A percentile compares a stretch with the other conserved stretches of the same genome.
phyloP scores from a whole-genome alignment of 306 rosid genomes.

The Vigna nakashimae region DNA sequence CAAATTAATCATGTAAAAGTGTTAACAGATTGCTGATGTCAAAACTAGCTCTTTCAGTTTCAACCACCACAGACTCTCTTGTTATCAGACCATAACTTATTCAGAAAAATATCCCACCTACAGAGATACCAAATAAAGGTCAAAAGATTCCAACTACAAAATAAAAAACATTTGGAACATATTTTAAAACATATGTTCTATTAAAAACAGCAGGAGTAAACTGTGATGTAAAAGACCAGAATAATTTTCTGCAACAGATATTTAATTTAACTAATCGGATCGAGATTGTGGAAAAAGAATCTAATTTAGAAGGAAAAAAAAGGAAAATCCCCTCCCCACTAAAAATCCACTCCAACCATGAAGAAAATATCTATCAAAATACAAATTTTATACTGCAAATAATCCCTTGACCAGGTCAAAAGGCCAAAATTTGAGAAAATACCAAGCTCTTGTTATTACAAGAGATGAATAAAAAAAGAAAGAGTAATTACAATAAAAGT shows the following conservation, averaged over 20 bases:
- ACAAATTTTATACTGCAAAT: neutral
- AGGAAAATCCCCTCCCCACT: neutral
- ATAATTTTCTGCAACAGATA: neutral
- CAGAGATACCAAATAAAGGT: neutral
- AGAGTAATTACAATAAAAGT: neutral
- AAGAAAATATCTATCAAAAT: constrained; percentile 6
- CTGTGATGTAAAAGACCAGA: constrained; percentile 18
- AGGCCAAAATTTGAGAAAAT: neutral
- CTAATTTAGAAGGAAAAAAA: neutral
- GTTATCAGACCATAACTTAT: neutral
- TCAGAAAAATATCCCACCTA: constrained; percentile 1
- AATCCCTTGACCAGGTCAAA: neutral
- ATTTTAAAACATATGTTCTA: constrained; percentile 6
- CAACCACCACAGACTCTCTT: constrained; percentile 17
- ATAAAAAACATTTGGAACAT: constrained; percentile 33
- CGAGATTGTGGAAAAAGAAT: neutral
- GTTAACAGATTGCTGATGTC: constrained; percentile 14
- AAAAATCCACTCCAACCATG: constrained; percentile 7
- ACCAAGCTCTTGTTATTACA: neutral
- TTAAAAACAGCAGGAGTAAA: neutral
- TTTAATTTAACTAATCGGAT: constrained; percentile 9
- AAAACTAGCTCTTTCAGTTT: constrained; percentile 24
- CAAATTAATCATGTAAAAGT: constrained; percentile 22
- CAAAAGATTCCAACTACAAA: constrained; percentile 8
- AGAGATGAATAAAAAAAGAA: neutral